These are phyloP conservation scores for Cichorium intybus DNA, from an alignment of 140 eudicot species.

Conservation along the genomic window DNA sequence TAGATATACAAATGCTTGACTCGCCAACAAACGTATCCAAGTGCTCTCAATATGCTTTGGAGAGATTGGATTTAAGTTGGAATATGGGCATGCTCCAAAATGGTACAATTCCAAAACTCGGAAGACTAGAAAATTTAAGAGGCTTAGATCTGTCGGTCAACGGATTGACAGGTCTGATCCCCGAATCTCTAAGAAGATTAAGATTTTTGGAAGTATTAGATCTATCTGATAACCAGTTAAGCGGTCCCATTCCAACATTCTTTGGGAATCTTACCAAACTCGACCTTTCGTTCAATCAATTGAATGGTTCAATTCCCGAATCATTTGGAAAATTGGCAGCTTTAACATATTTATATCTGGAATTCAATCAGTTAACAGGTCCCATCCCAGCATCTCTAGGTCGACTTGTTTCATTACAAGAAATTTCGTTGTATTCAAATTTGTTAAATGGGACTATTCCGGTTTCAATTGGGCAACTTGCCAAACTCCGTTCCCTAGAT, in stretches of 20 bases:
- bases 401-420: no score
- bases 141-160: background rate
- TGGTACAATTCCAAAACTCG: background rate
- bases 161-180: background rate
- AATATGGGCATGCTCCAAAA: no score
- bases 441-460: background rate
- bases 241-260: background rate
- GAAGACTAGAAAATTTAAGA: slow-evolving; percentile 8
- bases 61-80: no score
- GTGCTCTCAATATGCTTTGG: no score
- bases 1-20: background rate
- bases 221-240: slow-evolving; percentile 1
- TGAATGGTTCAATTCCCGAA: no score
- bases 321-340: no score
- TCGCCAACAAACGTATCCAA: background rate
- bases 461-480: slow-evolving; percentile 5
- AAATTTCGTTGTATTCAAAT: no score
- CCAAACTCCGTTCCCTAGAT: slow-evolving; percentile 27
- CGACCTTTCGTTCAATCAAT: no score
- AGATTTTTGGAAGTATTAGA: background rate
- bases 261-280: no score
- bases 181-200: background rate
- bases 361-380: no score
- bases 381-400: no score
- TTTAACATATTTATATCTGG: no score